Evolutionary conservation across 2,329 filamentous ascomycete species (phyloP).

Genomic region (Clarireedia hainanense): DNA sequence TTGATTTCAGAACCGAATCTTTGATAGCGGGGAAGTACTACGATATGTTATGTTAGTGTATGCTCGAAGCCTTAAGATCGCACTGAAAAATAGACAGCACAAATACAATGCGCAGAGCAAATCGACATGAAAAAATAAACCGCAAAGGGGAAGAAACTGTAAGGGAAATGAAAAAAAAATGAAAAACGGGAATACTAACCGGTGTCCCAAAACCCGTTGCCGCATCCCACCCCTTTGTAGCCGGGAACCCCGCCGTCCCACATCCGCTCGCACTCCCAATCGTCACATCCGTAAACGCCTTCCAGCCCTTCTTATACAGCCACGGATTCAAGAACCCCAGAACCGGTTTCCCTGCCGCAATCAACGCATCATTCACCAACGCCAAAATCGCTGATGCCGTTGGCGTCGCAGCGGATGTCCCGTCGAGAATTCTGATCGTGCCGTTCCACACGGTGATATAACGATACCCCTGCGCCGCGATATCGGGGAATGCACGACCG

Average conservation of each 20-base stretch:
- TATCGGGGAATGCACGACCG: constrained; percentile 43
- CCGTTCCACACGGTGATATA: constrained; percentile 37
- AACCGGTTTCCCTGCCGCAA: constrained; percentile 40
- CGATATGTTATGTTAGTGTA: no score
- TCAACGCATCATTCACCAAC: constrained; percentile 53
- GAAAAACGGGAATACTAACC: not conserved
- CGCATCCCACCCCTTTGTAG: constrained; percentile 30
- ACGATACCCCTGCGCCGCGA: constrained; percentile 48
- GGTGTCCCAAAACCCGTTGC: constrained; percentile 33
- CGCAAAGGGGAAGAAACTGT: not conserved
- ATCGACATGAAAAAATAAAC: not conserved
- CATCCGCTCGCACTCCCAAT: constrained; percentile 33
- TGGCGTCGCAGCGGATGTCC: constrained; percentile 47
- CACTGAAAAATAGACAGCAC: no score
- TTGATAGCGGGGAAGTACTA: constrained; percentile 7
- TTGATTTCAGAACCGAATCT: not conserved
- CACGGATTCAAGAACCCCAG: constrained; percentile 37
- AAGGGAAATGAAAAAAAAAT: not conserved
- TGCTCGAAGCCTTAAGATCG: no score
- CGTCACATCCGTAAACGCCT: constrained; percentile 34
- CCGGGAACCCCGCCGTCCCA: constrained; percentile 24
- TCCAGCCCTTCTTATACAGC: constrained; percentile 31
- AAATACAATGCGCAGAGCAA: no score
- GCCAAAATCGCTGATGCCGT: constrained; percentile 48
- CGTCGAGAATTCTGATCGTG: constrained; percentile 34